A percentile compares a stretch with the other conserved stretches of the same genome.
phyloP scores from a whole-genome alignment of 208 protist genomes.

The Porcisia hertigi region DNA sequence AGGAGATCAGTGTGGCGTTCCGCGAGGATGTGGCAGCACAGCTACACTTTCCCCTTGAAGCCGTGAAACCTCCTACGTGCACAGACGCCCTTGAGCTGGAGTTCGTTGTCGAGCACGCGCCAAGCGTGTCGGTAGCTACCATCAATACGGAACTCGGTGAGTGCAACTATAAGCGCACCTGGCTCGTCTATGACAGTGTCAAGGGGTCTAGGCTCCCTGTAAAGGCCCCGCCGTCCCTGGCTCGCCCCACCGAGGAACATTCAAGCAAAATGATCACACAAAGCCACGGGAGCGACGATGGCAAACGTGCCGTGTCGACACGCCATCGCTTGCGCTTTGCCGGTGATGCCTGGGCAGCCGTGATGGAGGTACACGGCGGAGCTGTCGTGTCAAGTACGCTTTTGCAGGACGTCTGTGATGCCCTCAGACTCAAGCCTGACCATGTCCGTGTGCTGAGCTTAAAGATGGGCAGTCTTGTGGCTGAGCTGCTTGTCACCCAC shows the following conservation, averaged over 20 bases:
- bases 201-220: not conserved
- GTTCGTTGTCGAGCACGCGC: constrained; percentile 35
- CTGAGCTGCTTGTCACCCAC: constrained; percentile 37
- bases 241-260: not conserved
- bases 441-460: constrained; percentile 26
- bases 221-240: not conserved
- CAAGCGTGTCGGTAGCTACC: not conserved
- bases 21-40: constrained; percentile 35
- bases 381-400: constrained; percentile 31
- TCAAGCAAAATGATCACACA: not conserved
- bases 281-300: not conserved
- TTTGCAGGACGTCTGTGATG: constrained; percentile 36
- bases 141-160: constrained; percentile 7
- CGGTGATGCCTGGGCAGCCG: constrained; percentile 30
- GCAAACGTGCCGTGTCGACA: constrained; percentile 1
- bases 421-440: constrained; percentile 11
- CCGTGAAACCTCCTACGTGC: constrained; percentile 19
- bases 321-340: constrained; percentile 33
- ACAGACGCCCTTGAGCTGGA: constrained; percentile 25
- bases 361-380: constrained; percentile 18
- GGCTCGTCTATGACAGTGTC: constrained; percentile 15
- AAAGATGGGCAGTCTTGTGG: constrained; percentile 30
- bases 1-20: constrained; percentile 36
- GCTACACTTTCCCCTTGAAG: not conserved
- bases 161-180: constrained; percentile 13